These are phyloP conservation scores for Penicillium paxilli DNA, from an alignment of 495 filamentous ascomycete genomes.

Conservation along the genomic window DNA sequence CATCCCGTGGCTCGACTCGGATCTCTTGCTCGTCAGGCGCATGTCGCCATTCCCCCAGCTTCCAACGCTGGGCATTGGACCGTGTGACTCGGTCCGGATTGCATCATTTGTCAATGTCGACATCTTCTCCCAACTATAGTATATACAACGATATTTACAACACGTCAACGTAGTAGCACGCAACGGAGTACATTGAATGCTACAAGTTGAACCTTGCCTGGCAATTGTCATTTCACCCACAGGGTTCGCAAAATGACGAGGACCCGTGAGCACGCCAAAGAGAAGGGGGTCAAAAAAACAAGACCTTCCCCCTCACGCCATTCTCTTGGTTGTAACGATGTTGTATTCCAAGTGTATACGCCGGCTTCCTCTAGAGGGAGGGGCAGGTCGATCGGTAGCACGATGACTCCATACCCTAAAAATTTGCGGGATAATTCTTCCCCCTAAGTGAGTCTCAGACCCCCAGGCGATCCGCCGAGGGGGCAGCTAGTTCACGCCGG, in stretches of 20 bases:
- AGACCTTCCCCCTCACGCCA: neutral
- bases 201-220: neutral
- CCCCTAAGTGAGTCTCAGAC: constrained; percentile 1
- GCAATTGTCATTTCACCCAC: constrained; percentile 2
- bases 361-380: neutral
- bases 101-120: constrained; percentile 14
- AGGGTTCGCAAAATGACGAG: constrained; percentile 3
- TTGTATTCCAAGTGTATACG: constrained; percentile 1
- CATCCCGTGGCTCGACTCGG: constrained; percentile 12
- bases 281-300: neutral
- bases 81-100: constrained; percentile 16
- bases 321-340: neutral
- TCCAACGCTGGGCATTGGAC: constrained; percentile 1
- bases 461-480: constrained; percentile 13
- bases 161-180: neutral
- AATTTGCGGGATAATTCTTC: constrained; percentile 27
- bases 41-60: constrained; percentile 10
- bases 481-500: constrained; percentile 11
- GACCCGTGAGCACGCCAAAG: constrained; percentile 10
- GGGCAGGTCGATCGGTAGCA: constrained; percentile 15
- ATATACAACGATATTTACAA: neutral
- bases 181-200: neutral
- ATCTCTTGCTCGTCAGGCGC: constrained; percentile 1
- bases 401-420: constrained; percentile 22
- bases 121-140: neutral